A percentile compares a stretch with the other conserved stretches of the same genome.
Evolutionary conservation across 108 stramenopile species (phyloP).

Genomic region (Nitzschia sp.): DNA sequence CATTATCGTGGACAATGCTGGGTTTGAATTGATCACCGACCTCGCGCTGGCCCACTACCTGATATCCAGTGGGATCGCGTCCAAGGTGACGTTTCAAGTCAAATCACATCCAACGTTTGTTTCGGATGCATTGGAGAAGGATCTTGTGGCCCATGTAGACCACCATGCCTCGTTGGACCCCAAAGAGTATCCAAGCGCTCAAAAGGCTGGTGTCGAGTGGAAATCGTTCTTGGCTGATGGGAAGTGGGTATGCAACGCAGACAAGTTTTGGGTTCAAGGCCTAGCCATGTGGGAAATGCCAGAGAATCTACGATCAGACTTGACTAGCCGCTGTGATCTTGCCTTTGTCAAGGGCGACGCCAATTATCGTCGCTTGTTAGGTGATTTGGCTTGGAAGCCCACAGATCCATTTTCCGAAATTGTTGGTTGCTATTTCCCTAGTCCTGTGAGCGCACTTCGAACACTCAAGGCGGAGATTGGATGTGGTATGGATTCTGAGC

Average conservation of each 20-base stretch:
- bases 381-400: conserved; percentile 87
- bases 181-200: conserved; percentile 49
- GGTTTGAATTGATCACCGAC: conserved; percentile 94
- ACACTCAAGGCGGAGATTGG: conserved; percentile 95
- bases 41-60: conserved; percentile 88
- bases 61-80: conserved; percentile 74
- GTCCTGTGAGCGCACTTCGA: conserved; percentile 86
- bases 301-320: conserved; percentile 55
- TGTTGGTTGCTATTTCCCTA: conserved; percentile 89
- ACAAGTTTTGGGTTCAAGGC: conserved; percentile 92
- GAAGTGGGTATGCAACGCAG: conserved; percentile 84
- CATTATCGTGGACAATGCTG: conserved; percentile 97
- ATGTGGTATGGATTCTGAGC: conserved; percentile 80
- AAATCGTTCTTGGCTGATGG: conserved; percentile 61
- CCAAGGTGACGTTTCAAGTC: conserved; percentile 81
- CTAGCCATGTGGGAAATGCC: conserved; percentile 94
- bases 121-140: conserved; percentile 90
- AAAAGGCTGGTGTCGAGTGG: conserved; percentile 80
- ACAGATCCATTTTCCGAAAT: conserved; percentile 87
- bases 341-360: conserved; percentile 97
- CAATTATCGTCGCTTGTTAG: conserved; percentile 91
- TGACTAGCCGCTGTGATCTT: conserved; percentile 68
- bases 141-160: conserved; percentile 79
- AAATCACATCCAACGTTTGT: conserved; percentile 98
- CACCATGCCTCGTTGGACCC: conserved; percentile 59